Evolutionary conservation across 2,329 filamentous ascomycete species (phyloP).

Genomic region (Tricladium varicosporioides): DNA sequence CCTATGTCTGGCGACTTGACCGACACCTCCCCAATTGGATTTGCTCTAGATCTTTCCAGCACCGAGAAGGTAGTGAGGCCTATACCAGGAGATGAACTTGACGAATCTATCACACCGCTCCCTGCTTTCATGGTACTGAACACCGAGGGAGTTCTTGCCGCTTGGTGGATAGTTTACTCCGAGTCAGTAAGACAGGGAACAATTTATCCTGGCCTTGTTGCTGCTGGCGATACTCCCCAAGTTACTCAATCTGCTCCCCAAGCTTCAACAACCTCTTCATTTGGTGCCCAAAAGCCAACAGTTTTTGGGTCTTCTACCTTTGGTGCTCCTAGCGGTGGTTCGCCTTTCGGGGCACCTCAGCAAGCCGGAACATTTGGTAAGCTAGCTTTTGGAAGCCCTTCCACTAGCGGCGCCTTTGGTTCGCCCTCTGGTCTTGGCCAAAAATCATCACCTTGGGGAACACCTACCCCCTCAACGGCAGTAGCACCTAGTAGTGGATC

Average conservation of each 20-base stretch:
- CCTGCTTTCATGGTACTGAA: constrained; percentile 85
- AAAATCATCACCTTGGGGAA: constrained; percentile 51
- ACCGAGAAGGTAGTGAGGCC: constrained; percentile 76
- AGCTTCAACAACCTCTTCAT: constrained; percentile 26
- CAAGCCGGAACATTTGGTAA: constrained; percentile 33
- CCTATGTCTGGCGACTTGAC: constrained; percentile 65
- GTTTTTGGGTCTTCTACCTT: constrained; percentile 37
- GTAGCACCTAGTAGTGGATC: constrained; percentile 36
- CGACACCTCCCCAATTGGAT: constrained; percentile 77
- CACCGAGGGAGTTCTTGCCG: constrained; percentile 78
- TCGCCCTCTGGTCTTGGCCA: constrained; percentile 44
- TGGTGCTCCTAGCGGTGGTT: constrained; percentile 27
- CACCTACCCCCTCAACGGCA: constrained; percentile 32
- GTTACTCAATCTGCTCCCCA: constrained; percentile 18
- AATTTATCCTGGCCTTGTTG: constrained; percentile 68
- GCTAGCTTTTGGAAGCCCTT: constrained; percentile 12
- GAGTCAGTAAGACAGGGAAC: constrained; percentile 76
- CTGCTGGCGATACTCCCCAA: constrained; percentile 32
- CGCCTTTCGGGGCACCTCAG: too few relatives aligned
- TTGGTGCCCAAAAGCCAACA: constrained; percentile 31
- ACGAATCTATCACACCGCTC: constrained; percentile 75
- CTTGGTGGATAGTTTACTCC: constrained; percentile 91
- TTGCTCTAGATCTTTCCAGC: constrained; percentile 79
- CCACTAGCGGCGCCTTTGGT: constrained; percentile 34
- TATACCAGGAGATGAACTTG: constrained; percentile 73